phyloP scores from a whole-genome alignment of 2,329 filamentous ascomycete species.

The Dactylellina sp. region DNA sequence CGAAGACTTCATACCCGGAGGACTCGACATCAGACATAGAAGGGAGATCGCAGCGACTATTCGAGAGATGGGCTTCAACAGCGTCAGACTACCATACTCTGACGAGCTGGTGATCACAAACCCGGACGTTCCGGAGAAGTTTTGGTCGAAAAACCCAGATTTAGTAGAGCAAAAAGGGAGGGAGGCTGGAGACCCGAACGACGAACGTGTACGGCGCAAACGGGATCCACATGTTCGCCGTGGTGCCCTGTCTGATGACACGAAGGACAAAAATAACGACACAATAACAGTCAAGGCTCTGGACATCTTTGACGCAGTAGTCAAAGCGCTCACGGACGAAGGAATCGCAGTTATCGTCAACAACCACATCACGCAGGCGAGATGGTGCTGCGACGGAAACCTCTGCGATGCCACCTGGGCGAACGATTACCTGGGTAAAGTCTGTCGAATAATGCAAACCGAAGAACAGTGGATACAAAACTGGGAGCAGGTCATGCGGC shows the following conservation, averaged over 20 bases:
- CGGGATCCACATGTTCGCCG: neutral
- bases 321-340: constrained; percentile 71
- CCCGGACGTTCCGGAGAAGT: constrained; percentile 65
- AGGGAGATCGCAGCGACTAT: constrained; percentile 72
- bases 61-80: constrained; percentile 75
- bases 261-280: constrained; percentile 67
- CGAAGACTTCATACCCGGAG: constrained; percentile 73
- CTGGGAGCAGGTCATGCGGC: constrained; percentile 74
- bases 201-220: constrained; percentile 4
- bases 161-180: constrained; percentile 1
- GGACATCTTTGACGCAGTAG: constrained; percentile 72
- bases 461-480: constrained; percentile 75
- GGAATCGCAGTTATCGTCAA: constrained; percentile 76
- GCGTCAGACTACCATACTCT: constrained; percentile 75
- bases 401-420: constrained; percentile 76
- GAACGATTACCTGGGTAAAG: constrained; percentile 72
- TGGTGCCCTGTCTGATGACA: constrained; percentile 60
- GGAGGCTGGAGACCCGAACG: constrained; percentile 1
- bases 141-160: constrained; percentile 51
- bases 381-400: constrained; percentile 77
- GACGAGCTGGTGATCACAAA: constrained; percentile 76
- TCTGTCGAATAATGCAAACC: constrained; percentile 73
- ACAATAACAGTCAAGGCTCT: constrained; percentile 66
- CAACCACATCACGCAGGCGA: constrained; percentile 77
- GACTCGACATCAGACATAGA: constrained; percentile 74